Base-by-base conservation (phyloP, 306 rosid species). In the Vigna reflexopilosa region DNA sequence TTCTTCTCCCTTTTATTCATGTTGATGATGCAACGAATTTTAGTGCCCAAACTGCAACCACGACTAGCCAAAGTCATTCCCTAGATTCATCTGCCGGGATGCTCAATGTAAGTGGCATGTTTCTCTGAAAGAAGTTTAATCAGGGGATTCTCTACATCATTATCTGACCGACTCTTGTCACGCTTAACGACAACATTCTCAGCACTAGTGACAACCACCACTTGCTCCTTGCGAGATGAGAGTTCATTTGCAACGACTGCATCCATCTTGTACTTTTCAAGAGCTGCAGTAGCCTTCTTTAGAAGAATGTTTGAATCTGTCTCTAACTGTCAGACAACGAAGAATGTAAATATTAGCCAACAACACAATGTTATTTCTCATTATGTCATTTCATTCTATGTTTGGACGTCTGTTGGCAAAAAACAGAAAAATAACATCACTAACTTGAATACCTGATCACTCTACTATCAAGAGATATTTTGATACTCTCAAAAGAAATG, bases 241-340 rank as follows among this genome's bases (percentile, higher is more conserved):
- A 95, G 97, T 79, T 95, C 98, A 75, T 95, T 95, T 65, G 99
- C 98, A 65, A 93, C 91, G 36, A 93, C 98, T 77, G 90, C 93
- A 70, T 95, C 85, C 97, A 95, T 88, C 77, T 95, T 85, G 85
- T 95, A 91, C 89, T 86, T 93, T 76, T 83, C 78, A 32, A 95
- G 97, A 83, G 99, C 93, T 14, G 73, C 59, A 19, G 4, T 73
- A 9, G 98, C 98, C 84, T 95, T 95, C 75, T 85, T 87, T 63
- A 95, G 84, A 80, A 95, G 97, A 83, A 95, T 95, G 86, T 89
- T 86, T 28, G 88, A 40, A 83, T 95, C 98, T 44, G 99, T 95
- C 90, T 95, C 99, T 30, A 95, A 84, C 99, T 95, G 89, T 78
- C 32, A 75, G 38, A 72, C 77, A 81, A 32, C 51, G 44, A 78